Evolutionary conservation across 371 early-diverging fungal species (phyloP).

Genomic region (Entomophthora muscae): DNA sequence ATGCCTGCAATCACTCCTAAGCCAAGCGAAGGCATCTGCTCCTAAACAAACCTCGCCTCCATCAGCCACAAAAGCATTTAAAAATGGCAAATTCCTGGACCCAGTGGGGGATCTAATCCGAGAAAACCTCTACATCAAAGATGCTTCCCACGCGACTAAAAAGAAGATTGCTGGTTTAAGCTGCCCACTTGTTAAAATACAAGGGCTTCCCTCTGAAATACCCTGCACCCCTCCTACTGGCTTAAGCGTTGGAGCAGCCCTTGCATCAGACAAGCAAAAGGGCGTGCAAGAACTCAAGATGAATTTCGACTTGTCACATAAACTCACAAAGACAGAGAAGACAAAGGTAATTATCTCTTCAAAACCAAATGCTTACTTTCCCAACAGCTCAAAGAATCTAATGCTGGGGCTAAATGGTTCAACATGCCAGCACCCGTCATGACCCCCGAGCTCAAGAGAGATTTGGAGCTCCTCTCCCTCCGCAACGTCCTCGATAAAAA

Average conservation of each 20-base stretch:
- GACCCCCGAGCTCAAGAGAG: conserved; percentile 73
- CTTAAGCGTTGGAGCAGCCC: not conserved
- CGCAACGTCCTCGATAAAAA: conserved; percentile 85
- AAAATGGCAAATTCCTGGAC: not conserved
- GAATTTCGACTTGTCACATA: not conserved
- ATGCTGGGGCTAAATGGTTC: conserved; percentile 74
- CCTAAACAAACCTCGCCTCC: not conserved
- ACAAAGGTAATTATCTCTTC: not conserved
- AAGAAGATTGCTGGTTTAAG: not conserved
- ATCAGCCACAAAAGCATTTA: not conserved
- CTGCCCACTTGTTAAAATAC: not conserved
- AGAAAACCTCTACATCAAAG: not conserved
- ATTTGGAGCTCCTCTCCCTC: conserved; percentile 67
- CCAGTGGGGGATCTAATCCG: not conserved
- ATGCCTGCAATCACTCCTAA: not conserved
- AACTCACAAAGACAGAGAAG: not conserved
- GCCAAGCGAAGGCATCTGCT: not conserved
- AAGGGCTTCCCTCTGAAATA: not conserved
- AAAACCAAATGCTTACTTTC: not conserved
- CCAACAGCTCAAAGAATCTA: conserved; percentile 26
- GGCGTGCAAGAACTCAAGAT: not conserved
- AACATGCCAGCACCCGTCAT: conserved; percentile 73
- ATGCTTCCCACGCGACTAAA: not conserved
- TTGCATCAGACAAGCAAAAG: not conserved
- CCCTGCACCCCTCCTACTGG: not conserved